Evolutionary conservation across 2,329 filamentous ascomycete species (phyloP).

Genomic region (Metarhizium sp.): DNA sequence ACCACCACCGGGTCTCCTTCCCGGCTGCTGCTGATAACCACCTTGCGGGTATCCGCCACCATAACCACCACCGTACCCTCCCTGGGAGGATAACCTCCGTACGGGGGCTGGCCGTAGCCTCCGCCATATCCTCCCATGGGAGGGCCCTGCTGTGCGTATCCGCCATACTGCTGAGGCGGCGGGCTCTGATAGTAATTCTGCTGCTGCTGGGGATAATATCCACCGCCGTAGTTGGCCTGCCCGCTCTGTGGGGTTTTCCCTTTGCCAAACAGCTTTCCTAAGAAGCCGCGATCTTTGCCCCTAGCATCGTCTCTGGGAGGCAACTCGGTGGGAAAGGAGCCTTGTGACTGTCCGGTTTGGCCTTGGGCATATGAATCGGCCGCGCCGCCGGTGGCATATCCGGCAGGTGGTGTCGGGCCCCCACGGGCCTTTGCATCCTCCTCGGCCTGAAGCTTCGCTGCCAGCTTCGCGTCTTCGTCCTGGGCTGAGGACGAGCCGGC

Average conservation of each 20-base stretch:
- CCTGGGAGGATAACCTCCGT: slow-evolving; percentile 22
- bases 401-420: slow-evolving; percentile 21
- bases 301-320: slow-evolving; percentile 31
- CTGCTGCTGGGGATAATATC: slow-evolving; percentile 9
- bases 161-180: slow-evolving; percentile 7
- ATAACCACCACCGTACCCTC: slow-evolving; percentile 8
- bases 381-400: slow-evolving; percentile 18
- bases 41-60: slow-evolving; percentile 11
- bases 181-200: slow-evolving; percentile 19
- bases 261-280: slow-evolving; percentile 45
- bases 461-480: slow-evolving; percentile 64
- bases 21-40: slow-evolving; percentile 24
- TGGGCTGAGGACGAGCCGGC: slow-evolving; percentile 21
- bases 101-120: slow-evolving; percentile 8
- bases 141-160: slow-evolving; percentile 4
- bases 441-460: slow-evolving; percentile 72
- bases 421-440: slow-evolving; percentile 55
- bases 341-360: slow-evolving; percentile 13
- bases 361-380: slow-evolving; percentile 17
- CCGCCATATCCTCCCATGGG: slow-evolving; percentile 5
- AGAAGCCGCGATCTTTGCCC: slow-evolving; percentile 30
- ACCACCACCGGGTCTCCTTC: slow-evolving; percentile 27
- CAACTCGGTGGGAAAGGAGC: slow-evolving; percentile 27
- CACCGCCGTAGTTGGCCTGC: slow-evolving; percentile 16
- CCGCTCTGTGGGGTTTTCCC: slow-evolving; percentile 22